Percentiles rank a stretch among this genome's conserved stretches.
Evolutionary conservation across 2,329 filamentous ascomycete genomes (phyloP).

Genomic region (Penicillium janthinellum): DNA sequence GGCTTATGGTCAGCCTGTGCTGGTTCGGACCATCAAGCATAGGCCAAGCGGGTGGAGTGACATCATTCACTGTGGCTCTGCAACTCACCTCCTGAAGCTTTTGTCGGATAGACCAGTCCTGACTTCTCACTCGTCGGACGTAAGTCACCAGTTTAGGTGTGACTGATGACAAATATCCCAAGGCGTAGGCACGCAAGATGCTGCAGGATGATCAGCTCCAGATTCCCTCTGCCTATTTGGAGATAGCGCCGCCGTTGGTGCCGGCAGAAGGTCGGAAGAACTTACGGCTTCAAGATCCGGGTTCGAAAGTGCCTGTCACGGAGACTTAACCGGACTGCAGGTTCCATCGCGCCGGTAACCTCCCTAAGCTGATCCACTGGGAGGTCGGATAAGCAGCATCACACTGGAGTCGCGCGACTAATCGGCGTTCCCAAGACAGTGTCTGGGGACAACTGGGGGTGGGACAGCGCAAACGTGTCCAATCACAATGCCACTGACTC

Average conservation of each 20-base stretch:
- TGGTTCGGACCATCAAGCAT: slow-evolving; percentile 4
- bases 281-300: slow-evolving; percentile 39
- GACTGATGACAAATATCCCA: slow-evolving; percentile 52
- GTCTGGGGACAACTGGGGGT: neutral
- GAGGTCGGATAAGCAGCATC: slow-evolving; percentile 23
- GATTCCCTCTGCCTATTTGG: neutral
- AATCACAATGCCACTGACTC: slow-evolving; percentile 12
- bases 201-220: slow-evolving; percentile 26
- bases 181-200: slow-evolving; percentile 50
- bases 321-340: slow-evolving; percentile 23
- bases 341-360: slow-evolving; percentile 30
- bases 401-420: slow-evolving; percentile 12
- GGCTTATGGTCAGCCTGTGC: slow-evolving; percentile 22
- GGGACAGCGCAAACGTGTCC: slow-evolving; percentile 4
- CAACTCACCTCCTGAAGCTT: slow-evolving; percentile 42
- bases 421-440: slow-evolving; percentile 1
- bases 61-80: slow-evolving; percentile 6
- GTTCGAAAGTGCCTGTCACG: slow-evolving; percentile 25
- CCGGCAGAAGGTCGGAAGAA: slow-evolving; percentile 14
- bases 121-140: slow-evolving; percentile 37
- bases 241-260: neutral
- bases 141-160: slow-evolving; percentile 49
- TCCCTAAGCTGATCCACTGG: slow-evolving; percentile 31
- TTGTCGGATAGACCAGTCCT: slow-evolving; percentile 35
- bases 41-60: slow-evolving; percentile 3